phyloP scores from a whole-genome alignment of 352 stramenopile species.

The Phytopythium montanum region DNA sequence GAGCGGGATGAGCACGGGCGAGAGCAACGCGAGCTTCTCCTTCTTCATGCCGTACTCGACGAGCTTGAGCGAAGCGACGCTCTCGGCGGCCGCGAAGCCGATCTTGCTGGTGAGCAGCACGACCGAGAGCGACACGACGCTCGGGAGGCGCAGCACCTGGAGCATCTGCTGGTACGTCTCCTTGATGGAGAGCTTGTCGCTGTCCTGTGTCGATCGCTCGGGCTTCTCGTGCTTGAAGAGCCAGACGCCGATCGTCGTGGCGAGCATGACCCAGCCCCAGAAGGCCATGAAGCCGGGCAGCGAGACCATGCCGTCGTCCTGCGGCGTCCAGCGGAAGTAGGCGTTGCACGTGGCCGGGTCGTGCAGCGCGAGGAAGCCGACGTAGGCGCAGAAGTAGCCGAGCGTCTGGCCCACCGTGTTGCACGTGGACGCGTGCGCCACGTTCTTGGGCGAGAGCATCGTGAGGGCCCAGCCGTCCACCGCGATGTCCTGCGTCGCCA shows the following conservation, averaged over 20 bases:
- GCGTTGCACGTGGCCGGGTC: conserved; percentile 90
- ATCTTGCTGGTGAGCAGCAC: conserved; percentile 92
- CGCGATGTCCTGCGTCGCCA: conserved; percentile 99
- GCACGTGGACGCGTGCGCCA: conserved; percentile 94
- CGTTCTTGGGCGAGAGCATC: conserved; percentile 97
- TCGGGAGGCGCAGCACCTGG: conserved; percentile 80
- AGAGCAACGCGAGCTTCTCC: conserved; percentile 87
- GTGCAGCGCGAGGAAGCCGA: conserved; percentile 98
- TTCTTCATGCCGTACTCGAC: conserved; percentile 92
- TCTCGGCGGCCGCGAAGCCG: conserved; percentile 90
- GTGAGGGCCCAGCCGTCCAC: conserved; percentile 99
- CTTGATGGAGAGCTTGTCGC: conserved; percentile 74
- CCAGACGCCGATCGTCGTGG: conserved; percentile 89
- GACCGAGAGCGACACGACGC: conserved; percentile 82
- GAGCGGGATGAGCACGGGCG: conserved; percentile 83
- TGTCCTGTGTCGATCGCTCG: conserved; percentile 24
- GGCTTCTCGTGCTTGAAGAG: conserved; percentile 90
- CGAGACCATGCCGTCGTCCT: conserved; percentile 78
- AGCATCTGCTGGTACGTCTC: conserved; percentile 92
- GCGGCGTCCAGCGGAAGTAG: conserved; percentile 71
- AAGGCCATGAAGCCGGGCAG: conserved; percentile 91
- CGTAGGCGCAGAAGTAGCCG: conserved; percentile 97
- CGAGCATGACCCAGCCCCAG: conserved; percentile 93
- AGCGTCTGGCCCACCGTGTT: conserved; percentile 97
- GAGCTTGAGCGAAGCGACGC: conserved; percentile 90